These are phyloP conservation scores for Narthecium ossifragum DNA, from an alignment of 106 monocot species.

Conservation along the genomic window DNA sequence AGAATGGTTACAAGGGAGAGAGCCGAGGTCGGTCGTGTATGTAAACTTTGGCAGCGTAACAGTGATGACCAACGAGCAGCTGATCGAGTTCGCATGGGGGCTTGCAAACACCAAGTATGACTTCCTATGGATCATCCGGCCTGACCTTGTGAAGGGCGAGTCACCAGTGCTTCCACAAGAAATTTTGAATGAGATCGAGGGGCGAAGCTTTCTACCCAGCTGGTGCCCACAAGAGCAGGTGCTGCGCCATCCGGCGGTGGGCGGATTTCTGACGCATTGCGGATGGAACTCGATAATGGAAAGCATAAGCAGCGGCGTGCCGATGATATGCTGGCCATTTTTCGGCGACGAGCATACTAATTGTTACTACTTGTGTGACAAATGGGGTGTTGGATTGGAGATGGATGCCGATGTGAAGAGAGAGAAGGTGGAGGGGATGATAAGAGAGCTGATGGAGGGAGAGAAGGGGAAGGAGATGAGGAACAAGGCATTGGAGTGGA, in stretches of 20 bases:
- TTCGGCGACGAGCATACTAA: slow-evolving; percentile 56
- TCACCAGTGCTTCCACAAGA: slow-evolving; percentile 28
- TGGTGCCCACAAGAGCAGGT: slow-evolving; percentile 54
- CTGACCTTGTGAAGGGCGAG: slow-evolving; percentile 26
- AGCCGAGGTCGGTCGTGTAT: slow-evolving; percentile 20
- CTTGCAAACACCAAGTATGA: slow-evolving; percentile 20
- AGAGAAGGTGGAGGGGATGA: slow-evolving; percentile 26
- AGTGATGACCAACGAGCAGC: slow-evolving; percentile 29
- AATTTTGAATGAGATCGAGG: slow-evolving; percentile 18
- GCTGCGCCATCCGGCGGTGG: slow-evolving; percentile 25
- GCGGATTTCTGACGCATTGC: slow-evolving; percentile 43
- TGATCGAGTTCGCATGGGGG: slow-evolving; percentile 54
- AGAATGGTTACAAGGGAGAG: slow-evolving; percentile 30
- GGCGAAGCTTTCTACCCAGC: slow-evolving; percentile 20
- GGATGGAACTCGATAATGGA: slow-evolving; percentile 74
- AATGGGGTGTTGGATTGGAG: slow-evolving; percentile 53
- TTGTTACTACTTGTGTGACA: slow-evolving; percentile 24
- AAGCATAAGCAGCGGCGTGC: slow-evolving; percentile 34
- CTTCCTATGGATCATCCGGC: slow-evolving; percentile 44
- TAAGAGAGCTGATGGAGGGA: slow-evolving; percentile 50
- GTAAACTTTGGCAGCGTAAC: slow-evolving; percentile 49
- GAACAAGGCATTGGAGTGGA: slow-evolving; percentile 29
- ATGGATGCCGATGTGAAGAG: slow-evolving; percentile 36
- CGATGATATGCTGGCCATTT: slow-evolving; percentile 43
- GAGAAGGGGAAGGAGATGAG: slow-evolving; percentile 40